Percentiles rank a stretch among this genome's conserved stretches.
These are phyloP conservation scores for Ascochyta koolunga DNA, from an alignment of 2,329 filamentous ascomycete genomes.

Conservation along the genomic window DNA sequence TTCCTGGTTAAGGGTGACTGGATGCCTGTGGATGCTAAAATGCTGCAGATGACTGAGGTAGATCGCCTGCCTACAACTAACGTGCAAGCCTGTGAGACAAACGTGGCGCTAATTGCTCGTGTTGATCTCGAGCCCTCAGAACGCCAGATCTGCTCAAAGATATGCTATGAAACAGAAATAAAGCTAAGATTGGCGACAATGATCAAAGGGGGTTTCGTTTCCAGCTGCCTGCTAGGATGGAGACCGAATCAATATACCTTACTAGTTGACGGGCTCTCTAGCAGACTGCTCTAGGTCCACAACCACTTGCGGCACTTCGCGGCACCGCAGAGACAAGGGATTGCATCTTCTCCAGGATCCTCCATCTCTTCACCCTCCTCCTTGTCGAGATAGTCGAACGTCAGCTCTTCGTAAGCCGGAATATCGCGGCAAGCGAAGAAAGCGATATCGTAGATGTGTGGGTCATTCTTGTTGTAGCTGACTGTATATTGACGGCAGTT, in stretches of 20 bases:
- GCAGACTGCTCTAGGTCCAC: slow-evolving; percentile 56
- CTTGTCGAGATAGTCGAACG: slow-evolving; percentile 79
- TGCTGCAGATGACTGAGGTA: neutral
- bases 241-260: too few species aligned
- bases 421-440: slow-evolving; percentile 76
- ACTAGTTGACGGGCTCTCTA: too few species aligned
- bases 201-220: too few species aligned
- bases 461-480: slow-evolving; percentile 76
- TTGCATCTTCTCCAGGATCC: slow-evolving; percentile 53
- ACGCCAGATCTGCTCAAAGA: too few species aligned
- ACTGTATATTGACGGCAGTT: slow-evolving; percentile 81
- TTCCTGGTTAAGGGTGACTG: neutral
- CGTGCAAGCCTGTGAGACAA: too few species aligned
- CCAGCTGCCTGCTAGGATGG: too few species aligned
- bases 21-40: neutral
- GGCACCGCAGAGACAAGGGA: slow-evolving; percentile 64
- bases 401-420: slow-evolving; percentile 69
- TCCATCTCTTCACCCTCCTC: slow-evolving; percentile 58
- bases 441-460: slow-evolving; percentile 75
- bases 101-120: too few species aligned
- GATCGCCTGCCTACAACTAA: neutral
- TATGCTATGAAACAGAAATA: too few species aligned
- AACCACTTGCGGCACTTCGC: slow-evolving; percentile 71
- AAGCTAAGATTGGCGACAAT: too few species aligned
- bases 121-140: too few species aligned